Evolutionary conservation across 108 stramenopile genomes (phyloP), one percentile per base, ranked within the genome.

Genomic region (Cyclotella sp.): DNA sequence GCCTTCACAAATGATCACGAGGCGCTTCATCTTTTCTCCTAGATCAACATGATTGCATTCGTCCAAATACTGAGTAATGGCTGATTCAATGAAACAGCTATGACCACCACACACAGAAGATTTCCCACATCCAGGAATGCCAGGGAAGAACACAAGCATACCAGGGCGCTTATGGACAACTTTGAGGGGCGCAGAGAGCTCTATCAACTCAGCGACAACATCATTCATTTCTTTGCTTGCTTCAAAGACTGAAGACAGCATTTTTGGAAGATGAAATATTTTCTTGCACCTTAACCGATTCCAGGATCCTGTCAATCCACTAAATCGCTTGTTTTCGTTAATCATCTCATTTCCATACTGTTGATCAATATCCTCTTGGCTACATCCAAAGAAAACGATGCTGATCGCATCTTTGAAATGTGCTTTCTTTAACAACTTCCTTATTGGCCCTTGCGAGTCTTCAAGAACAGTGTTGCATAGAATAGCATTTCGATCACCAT

Each of bases 71-170:
- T 29, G 67, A 63, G 75, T 78, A 41, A 45, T 70, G 64, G 9
- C 22, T 68, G 61, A 9, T 62, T 64, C 61, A 29, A 67, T 19
- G 53, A 43, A 27, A 11, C 21, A 55, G 39, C 67, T 59, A 70
- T 78, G 47, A 46, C 70, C 39, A 47, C 63, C 16, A 41, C 89
- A 76, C 14, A 95, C 9, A 40, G 82, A 80, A 0, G 91, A 93
- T 80, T 95, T 95, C n/a, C 94, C 94, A 41, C 82, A 90, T 16
- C 94, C 94, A 27, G 94, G 94, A 52, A 95, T 91, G 1, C 70
- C 71, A 6, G 94, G 94, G 71, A 95, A 91, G 74, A 87, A 93
- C 13, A 95, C 86, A 2, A 93, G 71, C 0, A 93, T 59, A 4
- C 94, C 92, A n/a, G 78, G 83, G 19, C 60, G 34, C 13, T 66